Base-by-base conservation (phyloP, 2,329 filamentous ascomycete genomes). In the Arachnopeziza araneosa region DNA sequence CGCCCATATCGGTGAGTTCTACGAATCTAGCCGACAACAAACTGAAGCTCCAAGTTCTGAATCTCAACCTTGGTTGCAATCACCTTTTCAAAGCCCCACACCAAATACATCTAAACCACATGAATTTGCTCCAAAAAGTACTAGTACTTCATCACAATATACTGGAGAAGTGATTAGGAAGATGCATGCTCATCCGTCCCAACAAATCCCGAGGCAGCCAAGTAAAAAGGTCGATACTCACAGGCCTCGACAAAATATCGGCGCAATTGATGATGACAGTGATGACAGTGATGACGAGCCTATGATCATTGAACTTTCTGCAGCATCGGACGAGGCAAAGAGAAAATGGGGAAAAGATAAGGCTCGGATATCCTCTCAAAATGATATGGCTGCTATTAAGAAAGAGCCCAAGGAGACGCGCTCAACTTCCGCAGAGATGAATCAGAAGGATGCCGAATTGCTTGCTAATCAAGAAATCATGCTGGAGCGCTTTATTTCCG, bases 231-330 rank as follows among this genome's bases (percentile, higher is more conserved):
- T 30, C 5, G 26, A 30, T 30, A 9, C 9, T 50, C 19, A 3
- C 4, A 52, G 9, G 22, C 7, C 21, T 12, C 6, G 8, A 3
- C 50, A 52, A 52, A 52, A 3, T 23, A 22, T 12, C 21, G 4
- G 9, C 14, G 4, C 21, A 52, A 22, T 52, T 12, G 52, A 24
- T 26, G 51, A 55, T 9, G 55, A 61, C 17, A 50, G 53, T 12
- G 56, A 57, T 23, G 36, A 57, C 23, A 59, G 60, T 26, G 24
- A 55, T 32, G 36, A 44, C 17, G 36, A 44, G 6, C 36, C 17
- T 17, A 44, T 44, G 36, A 14, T 44, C 36, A 44, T 44, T 44
- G 36, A 44, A 19, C 36, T 3, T 8, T 44, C 36, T 4, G 36
- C 36, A 19, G 36, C 36, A 4, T 44, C 36, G 4, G 17, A 5